Percentiles rank a stretch among this genome's conserved stretches.
Conservation (phyloP, 495 filamentous ascomycete genomes). For the Sphaerosporella brunnea region DNA sequence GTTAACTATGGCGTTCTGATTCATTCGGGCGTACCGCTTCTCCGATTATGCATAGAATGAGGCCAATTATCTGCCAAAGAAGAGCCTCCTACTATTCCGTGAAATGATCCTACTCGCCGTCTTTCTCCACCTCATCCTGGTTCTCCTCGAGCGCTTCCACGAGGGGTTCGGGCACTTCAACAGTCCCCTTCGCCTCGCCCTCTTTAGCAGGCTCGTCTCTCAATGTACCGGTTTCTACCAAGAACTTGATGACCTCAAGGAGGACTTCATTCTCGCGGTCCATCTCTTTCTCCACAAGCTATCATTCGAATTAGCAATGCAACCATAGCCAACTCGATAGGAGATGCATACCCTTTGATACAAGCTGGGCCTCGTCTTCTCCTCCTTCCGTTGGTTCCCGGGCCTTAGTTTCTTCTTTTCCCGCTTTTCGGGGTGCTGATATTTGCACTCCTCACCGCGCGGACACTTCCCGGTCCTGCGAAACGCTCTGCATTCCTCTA, state of each 20-base stretch:
- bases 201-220: neutral
- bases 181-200: too few relatives aligned
- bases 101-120: too few relatives aligned
- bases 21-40: too few relatives aligned
- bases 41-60: too few relatives aligned
- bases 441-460: neutral
- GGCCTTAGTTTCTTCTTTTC: constrained; percentile 4
- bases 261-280: constrained; percentile 22
- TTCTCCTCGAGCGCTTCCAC: too few relatives aligned
- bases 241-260: constrained; percentile 21
- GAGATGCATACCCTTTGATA: constrained; percentile 33
- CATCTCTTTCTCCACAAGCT: constrained; percentile 24
- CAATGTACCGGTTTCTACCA: constrained; percentile 15
- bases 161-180: too few relatives aligned
- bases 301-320: constrained; percentile 10
- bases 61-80: too few relatives aligned
- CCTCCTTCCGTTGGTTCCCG: neutral
- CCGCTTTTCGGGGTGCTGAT: neutral
- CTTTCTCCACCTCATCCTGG: too few relatives aligned
- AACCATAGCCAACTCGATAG: neutral
- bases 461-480: neutral
- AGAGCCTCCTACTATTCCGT: too few relatives aligned
- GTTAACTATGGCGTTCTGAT: too few relatives aligned
- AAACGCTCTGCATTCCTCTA: too few relatives aligned
- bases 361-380: constrained; percentile 20